Percentiles rank a stretch among this genome's conserved stretches.
Evolutionary conservation across 176 grass and related monocot genomes (phyloP).

Genomic region (Carex littledalei): DNA sequence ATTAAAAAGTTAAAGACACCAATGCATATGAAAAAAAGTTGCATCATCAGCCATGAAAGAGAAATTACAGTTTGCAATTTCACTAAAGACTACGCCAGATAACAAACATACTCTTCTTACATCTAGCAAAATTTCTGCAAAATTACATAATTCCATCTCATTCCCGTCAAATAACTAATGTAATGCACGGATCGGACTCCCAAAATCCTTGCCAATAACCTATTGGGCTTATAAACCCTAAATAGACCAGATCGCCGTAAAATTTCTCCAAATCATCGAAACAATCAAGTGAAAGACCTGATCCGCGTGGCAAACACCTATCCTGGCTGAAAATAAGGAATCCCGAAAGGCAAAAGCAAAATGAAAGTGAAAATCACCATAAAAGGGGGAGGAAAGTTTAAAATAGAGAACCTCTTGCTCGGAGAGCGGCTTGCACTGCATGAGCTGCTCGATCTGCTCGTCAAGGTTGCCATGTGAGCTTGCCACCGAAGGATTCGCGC

Average conservation of each 20-base stretch:
- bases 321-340: background rate
- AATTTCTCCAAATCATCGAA: background rate
- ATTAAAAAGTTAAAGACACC: background rate
- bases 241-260: background rate
- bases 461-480: conserved; percentile 43
- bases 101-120: background rate
- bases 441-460: conserved; percentile 59
- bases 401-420: conserved; percentile 42
- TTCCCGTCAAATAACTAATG: background rate
- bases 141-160: background rate
- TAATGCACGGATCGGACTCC: background rate
- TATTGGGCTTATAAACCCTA: background rate
- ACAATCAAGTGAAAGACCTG: background rate
- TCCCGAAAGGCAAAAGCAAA: background rate
- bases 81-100: background rate
- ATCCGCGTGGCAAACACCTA: background rate
- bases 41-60: background rate
- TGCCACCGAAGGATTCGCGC: conserved; percentile 22
- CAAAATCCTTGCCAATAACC: background rate
- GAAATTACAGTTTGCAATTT: background rate
- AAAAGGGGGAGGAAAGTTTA: background rate
- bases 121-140: conserved; percentile 4
- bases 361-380: background rate
- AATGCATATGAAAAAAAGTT: background rate
- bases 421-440: conserved; percentile 58